Evolutionary conservation across 2,329 filamentous ascomycete genomes (phyloP).

Genomic region (Knufia fluminis): DNA sequence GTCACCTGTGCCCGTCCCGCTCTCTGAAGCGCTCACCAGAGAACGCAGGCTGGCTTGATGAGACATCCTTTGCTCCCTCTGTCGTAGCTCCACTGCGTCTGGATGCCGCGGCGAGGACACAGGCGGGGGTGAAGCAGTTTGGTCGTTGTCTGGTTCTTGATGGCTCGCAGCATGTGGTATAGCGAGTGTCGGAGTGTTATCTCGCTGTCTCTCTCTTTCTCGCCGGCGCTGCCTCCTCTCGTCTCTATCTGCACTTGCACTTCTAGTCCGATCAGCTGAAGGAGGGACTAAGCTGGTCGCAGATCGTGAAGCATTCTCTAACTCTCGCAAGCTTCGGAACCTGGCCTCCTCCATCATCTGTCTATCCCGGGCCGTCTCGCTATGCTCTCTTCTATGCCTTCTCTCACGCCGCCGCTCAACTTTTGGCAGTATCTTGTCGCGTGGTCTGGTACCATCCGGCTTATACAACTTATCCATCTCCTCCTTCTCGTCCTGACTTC

Average conservation of each 20-base stretch:
- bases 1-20: slow-evolving; percentile 42
- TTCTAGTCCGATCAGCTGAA: slow-evolving; percentile 21
- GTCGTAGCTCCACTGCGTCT: slow-evolving; percentile 25
- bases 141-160: not conserved
- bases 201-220: slow-evolving; percentile 27
- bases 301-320: slow-evolving; percentile 21
- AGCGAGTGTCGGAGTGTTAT: slow-evolving; percentile 1
- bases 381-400: slow-evolving; percentile 39
- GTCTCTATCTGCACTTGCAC: slow-evolving; percentile 39
- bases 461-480: slow-evolving; percentile 69
- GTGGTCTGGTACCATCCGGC: slow-evolving; percentile 37
- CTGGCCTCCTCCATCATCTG: slow-evolving; percentile 62
- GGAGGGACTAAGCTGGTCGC: slow-evolving; percentile 13
- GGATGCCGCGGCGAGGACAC: slow-evolving; percentile 20
- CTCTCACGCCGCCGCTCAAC: slow-evolving; percentile 39
- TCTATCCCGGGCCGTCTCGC: slow-evolving; percentile 46
- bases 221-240: slow-evolving; percentile 30
- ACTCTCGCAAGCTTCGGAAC: slow-evolving; percentile 57
- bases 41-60: slow-evolving; percentile 85
- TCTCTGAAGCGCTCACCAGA: slow-evolving; percentile 67
- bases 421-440: slow-evolving; percentile 68
- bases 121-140: slow-evolving; percentile 12
- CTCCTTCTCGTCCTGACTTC: slow-evolving; percentile 61
- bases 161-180: not conserved
- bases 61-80: slow-evolving; percentile 51